These are phyloP conservation scores for Nigrospora osmanthi DNA, from an alignment of 2,329 filamentous ascomycete genomes.

Conservation along the genomic window DNA sequence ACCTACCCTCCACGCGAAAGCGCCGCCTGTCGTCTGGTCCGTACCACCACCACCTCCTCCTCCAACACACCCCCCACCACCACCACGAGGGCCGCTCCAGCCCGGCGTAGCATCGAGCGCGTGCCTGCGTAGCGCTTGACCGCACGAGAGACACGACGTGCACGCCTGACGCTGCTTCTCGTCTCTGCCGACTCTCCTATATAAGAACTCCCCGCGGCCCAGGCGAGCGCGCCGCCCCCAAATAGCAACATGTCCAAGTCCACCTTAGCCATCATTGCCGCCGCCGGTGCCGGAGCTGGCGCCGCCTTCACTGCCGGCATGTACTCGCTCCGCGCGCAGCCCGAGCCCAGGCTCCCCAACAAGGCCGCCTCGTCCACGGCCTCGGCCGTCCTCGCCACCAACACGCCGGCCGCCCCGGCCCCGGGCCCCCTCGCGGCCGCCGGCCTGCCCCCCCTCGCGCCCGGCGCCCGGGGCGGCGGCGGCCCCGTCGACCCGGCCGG, in stretches of 20 bases:
- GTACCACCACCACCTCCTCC: not conserved
- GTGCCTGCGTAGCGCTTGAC: not conserved
- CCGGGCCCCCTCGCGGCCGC: conserved; percentile 41
- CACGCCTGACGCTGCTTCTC: not conserved
- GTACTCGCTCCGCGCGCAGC: conserved; percentile 45
- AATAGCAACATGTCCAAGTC: conserved; percentile 63
- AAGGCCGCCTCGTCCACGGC: conserved; percentile 26
- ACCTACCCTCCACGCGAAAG: no score
- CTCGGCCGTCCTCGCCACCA: conserved; percentile 22
- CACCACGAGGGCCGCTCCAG: not conserved
- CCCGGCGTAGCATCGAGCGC: not conserved
- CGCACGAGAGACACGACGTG: not conserved
- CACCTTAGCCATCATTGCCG: conserved; percentile 68
- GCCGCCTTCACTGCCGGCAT: conserved; percentile 66
- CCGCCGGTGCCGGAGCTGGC: conserved; percentile 67
- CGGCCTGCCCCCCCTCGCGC: conserved; percentile 18
- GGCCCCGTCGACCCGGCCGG: conserved; percentile 63
- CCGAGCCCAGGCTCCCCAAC: conserved; percentile 28
- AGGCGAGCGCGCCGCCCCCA: not conserved
- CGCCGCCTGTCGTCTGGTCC: no score
- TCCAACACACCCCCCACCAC: not conserved
- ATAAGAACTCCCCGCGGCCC: conserved; percentile 3
- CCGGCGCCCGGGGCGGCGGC: conserved; percentile 24
- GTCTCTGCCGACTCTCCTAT: not conserved
- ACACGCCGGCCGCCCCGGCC: conserved; percentile 22